Percentiles rank a stretch among this genome's conserved stretches.
phyloP scores from a whole-genome alignment of 768 basidiomycete genomes.

The Pisolithus sp. region DNA sequence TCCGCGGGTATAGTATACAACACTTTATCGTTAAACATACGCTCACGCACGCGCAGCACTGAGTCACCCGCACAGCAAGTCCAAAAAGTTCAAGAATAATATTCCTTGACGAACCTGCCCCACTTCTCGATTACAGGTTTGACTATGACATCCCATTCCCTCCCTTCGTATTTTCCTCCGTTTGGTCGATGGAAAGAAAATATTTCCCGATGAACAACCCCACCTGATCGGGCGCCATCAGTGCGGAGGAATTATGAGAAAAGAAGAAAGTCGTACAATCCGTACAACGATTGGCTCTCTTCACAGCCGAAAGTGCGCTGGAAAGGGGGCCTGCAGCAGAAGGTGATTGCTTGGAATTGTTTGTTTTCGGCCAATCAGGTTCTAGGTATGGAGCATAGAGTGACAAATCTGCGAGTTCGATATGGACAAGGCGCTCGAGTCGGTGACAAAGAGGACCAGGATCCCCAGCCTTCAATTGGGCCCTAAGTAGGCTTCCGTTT shows the following conservation, averaged over 20 bases:
- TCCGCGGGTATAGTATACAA: background rate
- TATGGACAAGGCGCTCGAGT: conserved; percentile 71
- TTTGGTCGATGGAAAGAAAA: conserved; percentile 61
- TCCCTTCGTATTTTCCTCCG: conserved; percentile 48
- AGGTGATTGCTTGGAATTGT: conserved; percentile 20
- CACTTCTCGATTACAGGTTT: conserved; percentile 73
- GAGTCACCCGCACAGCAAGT: background rate
- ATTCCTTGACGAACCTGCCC: conserved; percentile 53
- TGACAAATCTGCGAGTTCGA: conserved; percentile 70
- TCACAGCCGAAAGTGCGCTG: conserved; percentile 10
- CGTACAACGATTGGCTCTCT: conserved; percentile 26
- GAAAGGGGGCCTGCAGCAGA: conserved; percentile 8
- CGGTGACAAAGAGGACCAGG: conserved; percentile 66
- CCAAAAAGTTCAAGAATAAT: conserved; percentile 20
- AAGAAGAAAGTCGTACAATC: conserved; percentile 42
- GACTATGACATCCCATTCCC: conserved; percentile 71
- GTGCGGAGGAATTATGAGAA: background rate
- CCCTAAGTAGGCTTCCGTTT: conserved; percentile 51
- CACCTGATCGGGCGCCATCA: conserved; percentile 33
- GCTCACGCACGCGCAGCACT: background rate
- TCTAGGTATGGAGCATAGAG: conserved; percentile 55
- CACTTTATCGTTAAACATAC: background rate
- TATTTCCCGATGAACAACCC: conserved; percentile 66
- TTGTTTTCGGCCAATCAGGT: conserved; percentile 37
- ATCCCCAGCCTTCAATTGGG: conserved; percentile 54